phyloP scores from a whole-genome alignment of 129 eudicot species.

The Artemisia tridentata region DNA sequence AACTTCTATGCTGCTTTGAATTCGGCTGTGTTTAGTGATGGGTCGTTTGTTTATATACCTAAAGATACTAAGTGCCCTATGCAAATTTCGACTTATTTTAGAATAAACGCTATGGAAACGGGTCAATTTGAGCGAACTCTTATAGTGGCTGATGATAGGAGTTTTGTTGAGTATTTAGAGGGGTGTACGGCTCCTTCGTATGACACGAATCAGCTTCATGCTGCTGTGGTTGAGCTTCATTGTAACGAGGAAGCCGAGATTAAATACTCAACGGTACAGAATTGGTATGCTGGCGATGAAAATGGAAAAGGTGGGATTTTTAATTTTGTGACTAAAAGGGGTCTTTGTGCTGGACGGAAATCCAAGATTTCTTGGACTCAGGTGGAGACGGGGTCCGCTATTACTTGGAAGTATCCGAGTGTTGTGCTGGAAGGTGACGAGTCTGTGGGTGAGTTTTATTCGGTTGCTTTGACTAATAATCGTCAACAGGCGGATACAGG shows the following conservation, averaged over 20 bases:
- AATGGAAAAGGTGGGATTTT: constrained; percentile 86
- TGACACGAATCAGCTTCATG: constrained; percentile 95
- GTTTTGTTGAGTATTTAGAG: constrained; percentile 92
- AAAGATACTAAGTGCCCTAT: constrained; percentile 85
- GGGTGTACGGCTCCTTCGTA: constrained; percentile 98
- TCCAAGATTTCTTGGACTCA: constrained; percentile 99
- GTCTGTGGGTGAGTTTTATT: constrained; percentile 93
- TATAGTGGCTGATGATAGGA: constrained; percentile 92
- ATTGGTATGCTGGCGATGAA: constrained; percentile 99
- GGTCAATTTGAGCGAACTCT: constrained; percentile 96
- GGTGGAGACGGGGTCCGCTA: constrained; percentile 98
- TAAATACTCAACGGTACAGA: constrained; percentile 97
- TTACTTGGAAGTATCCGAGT: constrained; percentile 99
- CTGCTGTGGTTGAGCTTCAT: constrained; percentile 94
- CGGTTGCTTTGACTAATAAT: constrained; percentile 95
- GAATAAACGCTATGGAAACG: constrained; percentile 96
- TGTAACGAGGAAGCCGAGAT: constrained; percentile 85
- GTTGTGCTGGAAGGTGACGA: constrained; percentile 93
- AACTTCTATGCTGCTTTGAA: constrained; percentile 90
- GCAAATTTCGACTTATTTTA: constrained; percentile 94
- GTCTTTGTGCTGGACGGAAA: constrained; percentile 80
- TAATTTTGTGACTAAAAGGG: constrained; percentile 93
- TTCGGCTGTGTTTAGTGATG: constrained; percentile 98
- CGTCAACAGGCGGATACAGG: constrained; percentile 97
- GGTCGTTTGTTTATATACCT: constrained; percentile 91